phyloP scores from a whole-genome alignment of 179 eudicot genomes.

The Sideroxylon spinosum region DNA sequence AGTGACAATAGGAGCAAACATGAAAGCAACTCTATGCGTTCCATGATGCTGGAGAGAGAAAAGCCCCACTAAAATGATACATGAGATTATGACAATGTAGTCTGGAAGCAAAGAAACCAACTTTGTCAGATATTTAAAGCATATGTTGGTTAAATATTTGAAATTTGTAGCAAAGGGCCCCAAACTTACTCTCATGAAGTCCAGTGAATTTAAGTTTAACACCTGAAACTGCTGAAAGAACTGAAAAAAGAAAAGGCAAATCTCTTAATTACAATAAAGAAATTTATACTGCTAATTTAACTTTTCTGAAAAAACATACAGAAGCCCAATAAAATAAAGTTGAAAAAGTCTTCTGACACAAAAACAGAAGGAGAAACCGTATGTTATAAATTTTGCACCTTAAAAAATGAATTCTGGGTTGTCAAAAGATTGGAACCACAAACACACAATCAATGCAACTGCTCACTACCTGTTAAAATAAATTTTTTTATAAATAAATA shows the following conservation, averaged over 20 bases:
- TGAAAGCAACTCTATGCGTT: constrained; percentile 51
- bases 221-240: constrained; percentile 65
- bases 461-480: too few species aligned
- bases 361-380: neutral
- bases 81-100: constrained; percentile 41
- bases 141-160: neutral
- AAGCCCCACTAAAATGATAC: constrained; percentile 44
- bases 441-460: too few species aligned
- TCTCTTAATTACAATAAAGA: neutral
- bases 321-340: neutral
- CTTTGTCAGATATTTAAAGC: neutral
- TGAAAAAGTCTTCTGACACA: neutral
- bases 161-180: neutral
- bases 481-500: too few species aligned
- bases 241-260: constrained; percentile 28
- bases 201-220: constrained; percentile 42
- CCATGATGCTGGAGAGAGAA: constrained; percentile 61
- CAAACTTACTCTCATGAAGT: constrained; percentile 51
- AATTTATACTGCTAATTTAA: neutral
- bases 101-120: constrained; percentile 27
- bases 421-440: too few species aligned
- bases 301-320: neutral
- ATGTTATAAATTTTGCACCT: neutral
- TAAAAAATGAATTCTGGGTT: neutral
- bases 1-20: constrained; percentile 58